These are phyloP conservation scores for Xylariaceae sp. DNA, from an alignment of 2,329 filamentous ascomycete genomes.

Conservation along the genomic window DNA sequence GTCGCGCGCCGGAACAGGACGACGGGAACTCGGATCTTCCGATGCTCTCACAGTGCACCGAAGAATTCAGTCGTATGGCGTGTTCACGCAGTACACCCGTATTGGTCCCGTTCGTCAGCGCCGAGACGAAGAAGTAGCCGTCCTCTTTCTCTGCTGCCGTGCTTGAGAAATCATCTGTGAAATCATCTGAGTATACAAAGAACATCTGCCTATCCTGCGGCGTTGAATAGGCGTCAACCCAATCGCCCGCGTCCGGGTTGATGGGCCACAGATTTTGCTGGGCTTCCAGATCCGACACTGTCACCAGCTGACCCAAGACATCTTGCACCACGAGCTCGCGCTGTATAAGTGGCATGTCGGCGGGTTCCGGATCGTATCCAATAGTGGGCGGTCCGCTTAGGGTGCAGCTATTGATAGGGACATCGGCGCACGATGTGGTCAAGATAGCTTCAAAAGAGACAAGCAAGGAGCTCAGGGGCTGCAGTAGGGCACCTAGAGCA, in stretches of 20 bases:
- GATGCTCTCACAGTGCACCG: conserved; percentile 8
- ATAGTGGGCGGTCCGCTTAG: conserved; percentile 1
- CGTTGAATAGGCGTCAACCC: conserved; percentile 2
- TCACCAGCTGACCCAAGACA: conserved; percentile 6
- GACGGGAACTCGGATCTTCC: conserved; percentile 6
- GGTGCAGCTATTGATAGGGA: conserved; percentile 2
- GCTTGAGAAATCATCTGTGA: no score
- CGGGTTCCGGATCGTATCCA: conserved; percentile 9
- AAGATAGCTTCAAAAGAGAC: conserved; percentile 6
- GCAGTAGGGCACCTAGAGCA: conserved; percentile 4
- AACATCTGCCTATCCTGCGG: conserved; percentile 4
- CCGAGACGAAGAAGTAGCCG: conserved; percentile 7
- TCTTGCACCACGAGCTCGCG: conserved; percentile 10
- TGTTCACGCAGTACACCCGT: conserved; percentile 10
- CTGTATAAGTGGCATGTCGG: conserved; percentile 8
- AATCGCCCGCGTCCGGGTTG: conserved; percentile 4
- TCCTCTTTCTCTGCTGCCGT: conserved; percentile 1
- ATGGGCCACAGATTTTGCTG: conserved; percentile 9
- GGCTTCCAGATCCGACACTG: conserved; percentile 6
- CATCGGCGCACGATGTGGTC: conserved; percentile 6
- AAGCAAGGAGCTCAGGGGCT: conserved; percentile 8
- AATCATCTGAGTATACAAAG: conserved; percentile 2
- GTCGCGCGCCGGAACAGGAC: conserved; percentile 5
- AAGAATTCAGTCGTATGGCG: conserved; percentile 10
- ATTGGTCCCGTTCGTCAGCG: conserved; percentile 7